Percentiles rank a stretch among this genome's conserved stretches.
These are phyloP conservation scores for Pseudogymnoascus destructans DNA, from an alignment of 2,329 filamentous ascomycete genomes.

Conservation along the genomic window DNA sequence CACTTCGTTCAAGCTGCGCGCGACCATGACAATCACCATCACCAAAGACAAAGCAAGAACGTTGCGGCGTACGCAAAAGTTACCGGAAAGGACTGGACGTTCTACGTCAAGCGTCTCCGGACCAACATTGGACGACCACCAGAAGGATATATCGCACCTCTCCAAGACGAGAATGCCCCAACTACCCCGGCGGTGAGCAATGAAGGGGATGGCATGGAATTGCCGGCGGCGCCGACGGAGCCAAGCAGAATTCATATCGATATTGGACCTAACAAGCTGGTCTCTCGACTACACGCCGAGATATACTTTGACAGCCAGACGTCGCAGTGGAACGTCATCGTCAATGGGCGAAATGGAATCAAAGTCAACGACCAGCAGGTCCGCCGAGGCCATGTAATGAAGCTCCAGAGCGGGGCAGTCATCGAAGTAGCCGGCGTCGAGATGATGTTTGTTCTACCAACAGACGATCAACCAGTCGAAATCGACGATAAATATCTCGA, in stretches of 20 bases:
- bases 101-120: slow-evolving; percentile 62
- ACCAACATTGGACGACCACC: slow-evolving; percentile 64
- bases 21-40: slow-evolving; percentile 50
- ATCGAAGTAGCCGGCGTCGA: slow-evolving; percentile 86
- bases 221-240: slow-evolving; percentile 9
- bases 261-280: slow-evolving; percentile 69
- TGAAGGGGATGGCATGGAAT: slow-evolving; percentile 29
- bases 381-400: slow-evolving; percentile 48
- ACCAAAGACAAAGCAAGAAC: slow-evolving; percentile 43
- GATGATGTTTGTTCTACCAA: slow-evolving; percentile 97
- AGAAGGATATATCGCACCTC: slow-evolving; percentile 30
- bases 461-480: slow-evolving; percentile 49
- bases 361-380: slow-evolving; percentile 65
- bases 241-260: slow-evolving; percentile 60
- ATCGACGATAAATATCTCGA: slow-evolving; percentile 59
- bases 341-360: slow-evolving; percentile 85
- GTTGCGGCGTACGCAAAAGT: slow-evolving; percentile 73
- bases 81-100: slow-evolving; percentile 71
- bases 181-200: slow-evolving; percentile 27
- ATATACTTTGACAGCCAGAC: slow-evolving; percentile 58
- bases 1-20: slow-evolving; percentile 44
- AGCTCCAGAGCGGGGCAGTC: slow-evolving; percentile 74
- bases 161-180: slow-evolving; percentile 15
- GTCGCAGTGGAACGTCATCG: slow-evolving; percentile 68
- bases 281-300: slow-evolving; percentile 63